These are phyloP conservation scores for Odontarrhena argentea DNA, from an alignment of 345 rosid genomes.

Conservation along the genomic window DNA sequence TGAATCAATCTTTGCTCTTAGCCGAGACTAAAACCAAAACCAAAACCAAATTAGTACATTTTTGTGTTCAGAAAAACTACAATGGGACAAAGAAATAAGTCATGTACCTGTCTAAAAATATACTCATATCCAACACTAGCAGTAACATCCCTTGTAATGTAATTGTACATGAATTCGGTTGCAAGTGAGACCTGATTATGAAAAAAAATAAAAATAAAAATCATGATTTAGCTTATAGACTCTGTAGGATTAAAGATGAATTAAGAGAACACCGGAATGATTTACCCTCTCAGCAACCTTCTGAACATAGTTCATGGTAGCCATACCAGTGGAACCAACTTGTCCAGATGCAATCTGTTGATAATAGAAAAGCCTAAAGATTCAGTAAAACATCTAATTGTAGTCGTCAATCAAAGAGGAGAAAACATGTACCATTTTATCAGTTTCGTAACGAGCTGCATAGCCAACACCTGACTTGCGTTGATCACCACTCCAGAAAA, in stretches of 20 bases:
- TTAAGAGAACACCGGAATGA: neutral
- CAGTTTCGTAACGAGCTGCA: constrained; percentile 84
- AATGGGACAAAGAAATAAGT: neutral
- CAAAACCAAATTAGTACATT: neutral
- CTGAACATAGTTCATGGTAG: constrained; percentile 85
- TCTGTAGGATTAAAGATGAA: neutral
- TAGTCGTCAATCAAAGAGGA: too few relatives aligned
- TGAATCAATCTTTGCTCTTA: constrained; percentile 89
- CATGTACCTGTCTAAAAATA: constrained; percentile 76
- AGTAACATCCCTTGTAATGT: constrained; percentile 67
- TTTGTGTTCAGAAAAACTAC: neutral
- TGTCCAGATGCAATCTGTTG: constrained; percentile 76
- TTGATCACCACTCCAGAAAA: constrained; percentile 83
- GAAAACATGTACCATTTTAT: constrained; percentile 62
- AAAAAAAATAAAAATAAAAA: neutral
- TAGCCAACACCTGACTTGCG: constrained; percentile 79
- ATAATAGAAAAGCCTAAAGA: neutral
- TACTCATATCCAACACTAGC: constrained; percentile 90
- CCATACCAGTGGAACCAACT: constrained; percentile 82
- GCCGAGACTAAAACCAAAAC: constrained; percentile 51
- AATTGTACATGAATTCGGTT: constrained; percentile 78
- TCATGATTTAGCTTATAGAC: neutral
- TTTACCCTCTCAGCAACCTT: constrained; percentile 84
- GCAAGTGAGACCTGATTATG: constrained; percentile 71
- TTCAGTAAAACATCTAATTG: too few relatives aligned